Evolutionary conservation across 805 yeast genomes (phyloP).

Genomic region (Teunomyces gatunensis): DNA sequence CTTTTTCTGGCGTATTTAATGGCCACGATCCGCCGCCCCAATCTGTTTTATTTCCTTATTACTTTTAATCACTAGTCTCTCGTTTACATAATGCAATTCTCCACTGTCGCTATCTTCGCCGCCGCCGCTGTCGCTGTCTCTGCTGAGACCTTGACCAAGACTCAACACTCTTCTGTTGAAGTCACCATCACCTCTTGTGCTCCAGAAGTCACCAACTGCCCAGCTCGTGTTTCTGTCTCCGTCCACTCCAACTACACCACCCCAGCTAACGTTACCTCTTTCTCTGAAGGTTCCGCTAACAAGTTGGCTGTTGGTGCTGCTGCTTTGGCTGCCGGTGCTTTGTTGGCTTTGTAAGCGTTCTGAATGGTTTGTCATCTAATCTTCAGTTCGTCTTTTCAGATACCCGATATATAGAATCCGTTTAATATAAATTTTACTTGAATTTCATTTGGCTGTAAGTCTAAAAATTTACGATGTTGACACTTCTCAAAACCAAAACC

Average conservation of each 20-base stretch:
- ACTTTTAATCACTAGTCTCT: constrained; percentile 33
- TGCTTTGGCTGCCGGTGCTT: constrained; percentile 22
- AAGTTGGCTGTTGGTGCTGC: constrained; percentile 16
- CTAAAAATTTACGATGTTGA: no score
- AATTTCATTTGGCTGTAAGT: not conserved
- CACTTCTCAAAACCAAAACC: no score
- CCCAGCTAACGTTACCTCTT: constrained; percentile 15
- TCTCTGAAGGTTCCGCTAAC: constrained; percentile 26
- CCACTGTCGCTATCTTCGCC: constrained; percentile 40
- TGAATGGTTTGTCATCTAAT: not conserved
- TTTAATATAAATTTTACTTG: not conserved
- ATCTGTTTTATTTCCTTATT: constrained; percentile 15
- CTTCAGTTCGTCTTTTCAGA: constrained; percentile 1
- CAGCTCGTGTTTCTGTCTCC: constrained; percentile 20
- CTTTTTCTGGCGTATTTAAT: constrained; percentile 3
- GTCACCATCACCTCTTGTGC: constrained; percentile 44
- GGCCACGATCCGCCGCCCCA: not conserved
- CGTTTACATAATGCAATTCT: constrained; percentile 47
- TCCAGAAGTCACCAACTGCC: constrained; percentile 42
- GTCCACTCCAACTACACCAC: constrained; percentile 16
- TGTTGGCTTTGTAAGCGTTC: constrained; percentile 29
- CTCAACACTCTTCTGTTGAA: constrained; percentile 32
- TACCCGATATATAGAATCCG: not conserved
- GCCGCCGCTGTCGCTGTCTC: constrained; percentile 36
- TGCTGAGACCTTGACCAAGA: constrained; percentile 29